Base-by-base conservation (phyloP, 495 filamentous ascomycete species). In the Bombardia bombarda region DNA sequence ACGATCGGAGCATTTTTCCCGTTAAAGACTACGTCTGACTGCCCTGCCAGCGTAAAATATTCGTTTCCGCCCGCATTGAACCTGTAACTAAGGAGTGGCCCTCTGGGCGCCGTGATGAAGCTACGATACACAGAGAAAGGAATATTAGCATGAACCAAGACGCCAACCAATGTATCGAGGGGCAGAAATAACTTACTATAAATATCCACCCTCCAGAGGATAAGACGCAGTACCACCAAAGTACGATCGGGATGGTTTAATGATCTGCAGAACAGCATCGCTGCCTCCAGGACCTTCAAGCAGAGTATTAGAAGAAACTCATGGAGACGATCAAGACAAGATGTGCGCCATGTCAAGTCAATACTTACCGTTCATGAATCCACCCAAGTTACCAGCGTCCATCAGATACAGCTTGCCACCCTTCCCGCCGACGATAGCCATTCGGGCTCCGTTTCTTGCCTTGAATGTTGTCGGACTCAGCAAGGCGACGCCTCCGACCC, bases 201-300 rank as follows among this genome's bases (percentile, higher is more conserved):
- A 55, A 45, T 68, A 74, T 9, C 72, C 70, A 17, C 68, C 69
- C 38, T 66, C 70, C 1, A 70, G 47, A 7, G 71, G 71, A 44
- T 72, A 65, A 7, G 61, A 63, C 0, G 67, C 71, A 12, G 60
- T 39, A 17, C 67, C 70, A 30, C 65, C 69, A 51, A 67, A 74
- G 0, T 72, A 63, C 1, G 67, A 50, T 10, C 6, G 24, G 24
- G 14, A 38, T 45, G 7, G 55, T 61, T 21, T 49, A 51, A 62
- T 63, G 47, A 72, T 66, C 18, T 73, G 43, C 16, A 71, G 22
- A 69, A 40, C 16, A 13, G 19, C 40, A 38, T 31, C 31, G 55
- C 13, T 58, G 20, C 51, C 51, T 26, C 56, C 61, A 2, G 52
- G 20, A 4, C 9, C 26, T 28, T 28, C 6, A 26, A 10, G 26